Evolutionary conservation across 106 monocot genomes (phyloP).

Genomic region (Agapanthus africanus): DNA sequence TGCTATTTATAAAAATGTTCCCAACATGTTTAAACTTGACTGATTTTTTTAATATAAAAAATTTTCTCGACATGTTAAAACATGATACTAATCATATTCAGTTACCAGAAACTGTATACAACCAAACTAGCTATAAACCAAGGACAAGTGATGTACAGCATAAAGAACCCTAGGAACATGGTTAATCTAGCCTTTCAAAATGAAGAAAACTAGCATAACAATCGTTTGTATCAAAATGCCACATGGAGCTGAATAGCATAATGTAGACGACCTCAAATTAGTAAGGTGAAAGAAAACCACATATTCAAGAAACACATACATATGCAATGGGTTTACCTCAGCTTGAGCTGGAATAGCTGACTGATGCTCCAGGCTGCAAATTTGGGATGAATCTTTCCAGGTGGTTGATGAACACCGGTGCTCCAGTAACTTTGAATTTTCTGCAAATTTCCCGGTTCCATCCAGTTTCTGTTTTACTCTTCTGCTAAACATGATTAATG

Average conservation of each 20-base stretch:
- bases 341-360: slow-evolving; percentile 8
- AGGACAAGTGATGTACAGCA: not conserved
- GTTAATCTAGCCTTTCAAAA: not conserved
- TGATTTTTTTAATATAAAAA: not conserved
- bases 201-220: not conserved
- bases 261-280: not conserved
- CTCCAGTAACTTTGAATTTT: not conserved
- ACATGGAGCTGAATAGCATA: not conserved
- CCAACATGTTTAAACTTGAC: not conserved
- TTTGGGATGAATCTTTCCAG: slow-evolving; percentile 1
- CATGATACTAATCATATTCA: not conserved
- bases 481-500: slow-evolving; percentile 35
- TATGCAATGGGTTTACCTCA: slow-evolving; percentile 6
- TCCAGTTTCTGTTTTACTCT: slow-evolving; percentile 22
- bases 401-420: not conserved
- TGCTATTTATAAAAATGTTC: too few relatives aligned
- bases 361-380: slow-evolving; percentile 1
- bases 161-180: not conserved
- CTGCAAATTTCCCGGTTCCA: slow-evolving; percentile 1
- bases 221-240: not conserved
- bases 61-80: not conserved
- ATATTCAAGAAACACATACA: slow-evolving; percentile 4
- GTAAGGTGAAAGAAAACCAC: slow-evolving; percentile 7
- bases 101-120: too few relatives aligned
- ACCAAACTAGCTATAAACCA: not conserved